Evolutionary conservation across 192 early-diverging fungal species (phyloP).

Genomic region (Diversispora epigaea): DNA sequence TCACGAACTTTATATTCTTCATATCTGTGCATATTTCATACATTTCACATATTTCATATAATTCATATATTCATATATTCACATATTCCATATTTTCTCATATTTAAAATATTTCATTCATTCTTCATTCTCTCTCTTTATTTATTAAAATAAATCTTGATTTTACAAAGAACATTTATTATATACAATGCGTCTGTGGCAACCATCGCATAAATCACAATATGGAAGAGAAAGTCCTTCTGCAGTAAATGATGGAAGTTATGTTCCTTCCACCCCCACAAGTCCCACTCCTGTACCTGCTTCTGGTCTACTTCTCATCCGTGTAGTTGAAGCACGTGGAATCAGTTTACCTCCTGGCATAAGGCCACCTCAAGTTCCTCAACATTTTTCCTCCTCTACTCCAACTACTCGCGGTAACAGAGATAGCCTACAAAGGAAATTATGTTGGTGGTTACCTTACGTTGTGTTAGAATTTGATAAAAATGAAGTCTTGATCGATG

Average conservation of each 20-base stretch:
- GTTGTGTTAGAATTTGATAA: constrained; percentile 93
- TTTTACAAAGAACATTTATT: too few relatives aligned
- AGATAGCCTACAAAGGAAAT: constrained; percentile 54
- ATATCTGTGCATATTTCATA: too few relatives aligned
- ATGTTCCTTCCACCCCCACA: constrained; percentile 22
- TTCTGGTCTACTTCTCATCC: constrained; percentile 72
- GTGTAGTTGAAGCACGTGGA: constrained; percentile 78
- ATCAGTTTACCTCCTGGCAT: constrained; percentile 69
- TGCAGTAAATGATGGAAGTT: background rate
- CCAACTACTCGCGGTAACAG: constrained; percentile 39
- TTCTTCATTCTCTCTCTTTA: too few relatives aligned
- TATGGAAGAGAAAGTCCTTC: background rate
- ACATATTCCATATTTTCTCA: too few relatives aligned
- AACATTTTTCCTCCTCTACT: constrained; percentile 13
- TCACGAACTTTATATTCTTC: too few relatives aligned
- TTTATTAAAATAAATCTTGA: too few relatives aligned
- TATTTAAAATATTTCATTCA: too few relatives aligned
- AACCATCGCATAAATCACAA: constrained; percentile 4
- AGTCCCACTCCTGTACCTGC: constrained; percentile 19
- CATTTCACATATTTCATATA: too few relatives aligned
- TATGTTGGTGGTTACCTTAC: constrained; percentile 72
- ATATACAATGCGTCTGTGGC: constrained; percentile 6
- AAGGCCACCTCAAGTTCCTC: constrained; percentile 45
- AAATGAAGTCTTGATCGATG: constrained; percentile 86
- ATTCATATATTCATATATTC: too few relatives aligned